Percentiles rank a stretch among this genome's conserved stretches.
These are phyloP conservation scores for Eucalyptus sp. DNA, from an alignment of 345 rosid species.

Conservation along the genomic window DNA sequence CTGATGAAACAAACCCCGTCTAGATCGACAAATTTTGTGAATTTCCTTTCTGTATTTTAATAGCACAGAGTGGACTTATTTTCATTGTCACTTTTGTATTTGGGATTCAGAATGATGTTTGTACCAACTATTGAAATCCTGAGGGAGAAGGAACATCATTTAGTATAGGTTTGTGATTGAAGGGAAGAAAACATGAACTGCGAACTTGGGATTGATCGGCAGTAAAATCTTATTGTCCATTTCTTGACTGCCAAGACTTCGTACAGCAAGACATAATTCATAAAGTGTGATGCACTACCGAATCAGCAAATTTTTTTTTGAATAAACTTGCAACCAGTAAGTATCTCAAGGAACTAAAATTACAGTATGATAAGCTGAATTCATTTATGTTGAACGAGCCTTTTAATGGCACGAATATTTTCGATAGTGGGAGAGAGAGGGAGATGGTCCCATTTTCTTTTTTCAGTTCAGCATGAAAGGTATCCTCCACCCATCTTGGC, in stretches of 20 bases:
- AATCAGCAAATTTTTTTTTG: neutral
- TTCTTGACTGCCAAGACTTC: neutral
- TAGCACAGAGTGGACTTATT: neutral
- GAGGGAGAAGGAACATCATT: neutral
- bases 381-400: neutral
- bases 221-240: neutral
- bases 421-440: no score
- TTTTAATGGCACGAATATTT: neutral
- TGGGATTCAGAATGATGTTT: neutral
- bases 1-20: neutral
- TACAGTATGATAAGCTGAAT: neutral
- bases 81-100: neutral
- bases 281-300: neutral
- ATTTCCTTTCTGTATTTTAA: neutral
- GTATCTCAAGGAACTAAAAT: neutral
- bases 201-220: neutral
- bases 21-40: neutral
- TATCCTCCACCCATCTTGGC: neutral
- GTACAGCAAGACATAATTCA: neutral
- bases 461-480: neutral
- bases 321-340: neutral
- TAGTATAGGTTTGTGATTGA: neutral
- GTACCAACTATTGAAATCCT: neutral
- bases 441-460: neutral
- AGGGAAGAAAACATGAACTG: neutral